A percentile compares a stretch with the other conserved stretches of the same genome.
These are phyloP conservation scores for Cercophora scortea DNA, from an alignment of 495 filamentous ascomycete species.

Conservation along the genomic window DNA sequence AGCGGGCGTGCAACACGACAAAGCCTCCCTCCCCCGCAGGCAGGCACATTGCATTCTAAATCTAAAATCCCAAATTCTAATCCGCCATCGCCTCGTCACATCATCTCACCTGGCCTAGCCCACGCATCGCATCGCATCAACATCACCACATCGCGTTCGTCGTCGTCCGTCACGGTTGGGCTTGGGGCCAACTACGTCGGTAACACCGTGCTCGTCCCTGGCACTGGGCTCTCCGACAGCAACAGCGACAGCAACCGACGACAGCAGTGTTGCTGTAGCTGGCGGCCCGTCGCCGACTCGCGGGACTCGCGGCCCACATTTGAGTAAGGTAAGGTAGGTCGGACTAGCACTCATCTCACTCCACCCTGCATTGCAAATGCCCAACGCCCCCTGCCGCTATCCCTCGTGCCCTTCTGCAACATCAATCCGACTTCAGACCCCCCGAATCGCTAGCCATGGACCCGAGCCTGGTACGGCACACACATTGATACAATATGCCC, in stretches of 20 bases:
- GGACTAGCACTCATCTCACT: slow-evolving; percentile 2
- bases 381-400: background rate
- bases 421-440: background rate
- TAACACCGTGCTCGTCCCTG: background rate
- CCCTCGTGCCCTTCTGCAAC: background rate
- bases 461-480: background rate
- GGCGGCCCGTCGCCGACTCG: slow-evolving; percentile 6
- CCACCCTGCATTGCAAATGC: slow-evolving; percentile 20
- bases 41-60: too few relatives aligned
- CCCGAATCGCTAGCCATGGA: background rate
- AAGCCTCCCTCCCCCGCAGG: too few relatives aligned
- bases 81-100: too few relatives aligned
- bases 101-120: too few relatives aligned
- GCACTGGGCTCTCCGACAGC: background rate
- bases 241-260: too few relatives aligned
- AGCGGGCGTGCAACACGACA: too few relatives aligned
- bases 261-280: background rate
- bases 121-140: too few relatives aligned
- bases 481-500: too few relatives aligned
- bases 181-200: background rate
- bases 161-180: too few relatives aligned
- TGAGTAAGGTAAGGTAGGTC: slow-evolving; percentile 18
- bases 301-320: slow-evolving; percentile 4
- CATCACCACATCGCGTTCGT: too few relatives aligned
- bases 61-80: too few relatives aligned